Conservation (phyloP, 306 rosid genomes). For the Morella rubra region DNA sequence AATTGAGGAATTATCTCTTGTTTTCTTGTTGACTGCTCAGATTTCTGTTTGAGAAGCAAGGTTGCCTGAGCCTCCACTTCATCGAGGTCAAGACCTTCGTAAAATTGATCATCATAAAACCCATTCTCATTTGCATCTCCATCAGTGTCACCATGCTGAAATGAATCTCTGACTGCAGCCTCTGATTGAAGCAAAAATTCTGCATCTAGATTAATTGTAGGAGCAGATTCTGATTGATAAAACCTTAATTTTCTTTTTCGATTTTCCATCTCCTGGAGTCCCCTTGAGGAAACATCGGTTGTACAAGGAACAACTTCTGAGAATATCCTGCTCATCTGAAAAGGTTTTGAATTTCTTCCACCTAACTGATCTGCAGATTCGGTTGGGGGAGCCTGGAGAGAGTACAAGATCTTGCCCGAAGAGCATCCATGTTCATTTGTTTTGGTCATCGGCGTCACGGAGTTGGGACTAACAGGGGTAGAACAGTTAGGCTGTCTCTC, state of each 20-base stretch:
- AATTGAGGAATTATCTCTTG: conserved; percentile 36
- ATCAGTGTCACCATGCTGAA: conserved; percentile 11
- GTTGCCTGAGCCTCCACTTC: conserved; percentile 83
- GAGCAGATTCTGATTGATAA: conserved; percentile 48
- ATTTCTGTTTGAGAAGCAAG: conserved; percentile 59
- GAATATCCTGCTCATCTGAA: conserved; percentile 27
- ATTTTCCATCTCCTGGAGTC: conserved; percentile 35
- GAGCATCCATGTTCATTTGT: conserved; percentile 46
- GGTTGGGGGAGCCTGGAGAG: conserved; percentile 37
- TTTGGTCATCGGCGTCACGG: conserved; percentile 31
- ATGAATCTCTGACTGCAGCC: conserved; percentile 32
- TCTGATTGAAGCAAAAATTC: conserved; percentile 53
- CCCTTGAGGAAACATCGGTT: conserved; percentile 25
- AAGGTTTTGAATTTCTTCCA: conserved; percentile 34
- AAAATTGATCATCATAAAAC: conserved; percentile 66
- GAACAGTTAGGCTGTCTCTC: conserved; percentile 35
- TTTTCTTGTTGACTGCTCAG: conserved; percentile 39
- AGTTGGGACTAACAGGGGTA: conserved; percentile 44
- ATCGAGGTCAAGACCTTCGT: conserved; percentile 67
- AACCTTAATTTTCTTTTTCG: conserved; percentile 55
- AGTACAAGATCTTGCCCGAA: conserved; percentile 36
- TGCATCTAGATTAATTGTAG: conserved; percentile 58
- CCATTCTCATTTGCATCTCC: conserved; percentile 31
- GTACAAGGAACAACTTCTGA: conserved; percentile 43
- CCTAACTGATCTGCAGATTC: conserved; percentile 37